These are phyloP conservation scores for Phlebiopsis gigantea DNA, from an alignment of 768 basidiomycete genomes.

Conservation along the genomic window DNA sequence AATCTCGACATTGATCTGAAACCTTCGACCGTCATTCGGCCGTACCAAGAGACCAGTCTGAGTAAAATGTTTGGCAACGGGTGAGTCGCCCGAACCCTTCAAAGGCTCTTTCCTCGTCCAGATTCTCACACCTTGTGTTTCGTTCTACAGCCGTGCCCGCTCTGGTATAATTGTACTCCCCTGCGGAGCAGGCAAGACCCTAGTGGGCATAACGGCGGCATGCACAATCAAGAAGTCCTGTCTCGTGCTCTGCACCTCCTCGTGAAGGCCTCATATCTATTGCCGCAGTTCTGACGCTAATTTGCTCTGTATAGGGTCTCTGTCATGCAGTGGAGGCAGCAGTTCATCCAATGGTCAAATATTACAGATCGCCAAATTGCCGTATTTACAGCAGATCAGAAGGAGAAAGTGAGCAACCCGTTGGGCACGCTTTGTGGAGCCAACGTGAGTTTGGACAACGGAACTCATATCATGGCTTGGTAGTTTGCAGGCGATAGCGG, in stretches of 20 bases:
- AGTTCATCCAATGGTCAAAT: slow-evolving; percentile 99
- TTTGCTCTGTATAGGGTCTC: slow-evolving; percentile 54
- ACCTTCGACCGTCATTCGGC: slow-evolving; percentile 93
- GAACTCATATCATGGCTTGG: background rate
- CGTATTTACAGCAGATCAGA: slow-evolving; percentile 95
- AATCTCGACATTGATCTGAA: slow-evolving; percentile 98
- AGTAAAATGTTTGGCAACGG: slow-evolving; percentile 99
- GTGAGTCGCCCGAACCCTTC: slow-evolving; percentile 35
- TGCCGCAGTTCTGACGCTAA: background rate
- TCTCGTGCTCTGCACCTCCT: slow-evolving; percentile 94
- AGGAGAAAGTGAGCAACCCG: slow-evolving; percentile 71
- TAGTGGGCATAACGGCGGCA: slow-evolving; percentile 99
- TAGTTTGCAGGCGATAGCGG: slow-evolving; percentile 97
- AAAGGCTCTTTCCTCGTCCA: slow-evolving; percentile 11
- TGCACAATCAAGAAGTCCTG: slow-evolving; percentile 99
- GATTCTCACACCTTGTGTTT: background rate
- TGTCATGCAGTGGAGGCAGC: slow-evolving; percentile 98
- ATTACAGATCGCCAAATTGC: slow-evolving; percentile 95
- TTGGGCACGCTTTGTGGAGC: background rate
- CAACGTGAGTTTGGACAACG: background rate
- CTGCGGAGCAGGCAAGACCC: slow-evolving; percentile 97
- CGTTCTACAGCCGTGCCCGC: slow-evolving; percentile 73
- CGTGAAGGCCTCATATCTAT: slow-evolving; percentile 51
- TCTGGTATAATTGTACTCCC: slow-evolving; percentile 98
- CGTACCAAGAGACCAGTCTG: slow-evolving; percentile 97